Percentiles rank a stretch among this genome's conserved stretches.
phyloP scores from a whole-genome alignment of 1,139 yeast genomes.

The Candida albicans region DNA sequence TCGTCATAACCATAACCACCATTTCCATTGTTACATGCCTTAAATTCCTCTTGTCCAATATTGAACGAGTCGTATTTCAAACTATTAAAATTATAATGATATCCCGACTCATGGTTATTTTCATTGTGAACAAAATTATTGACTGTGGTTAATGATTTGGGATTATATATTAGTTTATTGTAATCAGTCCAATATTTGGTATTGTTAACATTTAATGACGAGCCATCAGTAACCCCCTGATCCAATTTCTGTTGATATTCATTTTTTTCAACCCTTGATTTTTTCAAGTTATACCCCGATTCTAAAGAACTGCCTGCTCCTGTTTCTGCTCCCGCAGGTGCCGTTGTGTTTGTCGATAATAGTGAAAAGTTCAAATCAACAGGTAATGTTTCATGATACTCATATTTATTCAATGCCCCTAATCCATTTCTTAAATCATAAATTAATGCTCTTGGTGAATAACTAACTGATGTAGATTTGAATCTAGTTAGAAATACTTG shows the following conservation, averaged over 20 bases:
- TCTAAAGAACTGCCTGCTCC: too few species aligned
- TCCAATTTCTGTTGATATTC: conserved; percentile 67
- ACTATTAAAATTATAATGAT: conserved; percentile 31
- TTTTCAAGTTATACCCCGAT: background rate
- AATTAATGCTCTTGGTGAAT: conserved; percentile 73
- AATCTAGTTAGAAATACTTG: conserved; percentile 29
- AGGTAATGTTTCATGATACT: conserved; percentile 37
- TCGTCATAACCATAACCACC: conserved; percentile 24
- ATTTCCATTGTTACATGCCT: conserved; percentile 5
- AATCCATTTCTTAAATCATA: conserved; percentile 75
- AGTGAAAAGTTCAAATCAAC: conserved; percentile 6
- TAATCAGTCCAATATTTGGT: conserved; percentile 84
- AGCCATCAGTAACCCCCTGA: conserved; percentile 28
- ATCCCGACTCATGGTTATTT: conserved; percentile 22
- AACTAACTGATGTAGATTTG: conserved; percentile 50
- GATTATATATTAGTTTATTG: conserved; percentile 64
- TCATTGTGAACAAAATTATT: conserved; percentile 44
- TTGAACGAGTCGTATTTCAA: conserved; percentile 27
- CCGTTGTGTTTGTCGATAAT: too few species aligned
- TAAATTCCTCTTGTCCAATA: conserved; percentile 33
- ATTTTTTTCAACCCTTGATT: conserved; percentile 33
- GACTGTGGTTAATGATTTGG: conserved; percentile 55
- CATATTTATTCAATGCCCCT: conserved; percentile 58
- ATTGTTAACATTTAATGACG: conserved; percentile 35
- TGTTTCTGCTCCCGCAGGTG: too few species aligned